Evolutionary conservation across 352 stramenopile genomes (phyloP), one percentile per base, ranked within the genome.

Genomic region (Thalassiosira exigua): DNA sequence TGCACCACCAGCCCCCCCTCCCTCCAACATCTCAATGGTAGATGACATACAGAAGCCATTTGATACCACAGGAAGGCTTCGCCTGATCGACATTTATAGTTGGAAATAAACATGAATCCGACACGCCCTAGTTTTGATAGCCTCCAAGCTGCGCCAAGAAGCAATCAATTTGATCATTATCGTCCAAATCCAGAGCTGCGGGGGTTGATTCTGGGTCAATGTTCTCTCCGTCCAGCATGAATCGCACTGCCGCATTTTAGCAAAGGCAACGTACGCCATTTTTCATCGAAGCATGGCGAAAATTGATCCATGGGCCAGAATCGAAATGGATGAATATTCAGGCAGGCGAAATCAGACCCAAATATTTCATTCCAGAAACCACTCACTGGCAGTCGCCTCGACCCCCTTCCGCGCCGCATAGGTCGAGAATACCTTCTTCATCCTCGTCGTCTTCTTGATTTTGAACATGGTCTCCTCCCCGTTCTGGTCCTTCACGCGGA

Each of bases 121-220:
- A n/a, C n/a, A n/a, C n/a, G n/a, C n/a, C n/a, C n/a, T n/a, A n/a
- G n/a, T n/a, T n/a, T n/a, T n/a, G n/a, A 44, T 14, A 56, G 56
- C 81, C 84, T 54, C 84, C 84, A 30, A 85, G 58, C 66, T 90
- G 84, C 60, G 86, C 77, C 62, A 98, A 89, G 76, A 97, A 94
- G 71, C 95, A 98, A 88, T 99, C 96, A 75, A 98, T 98, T 86
- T 98, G 95, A 88, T 98, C 96, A 87, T 98, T 95, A 81, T 98
- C 96, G 76, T 98, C 96, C 58, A 99, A 90, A 72, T 98, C 96
- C 42, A 99, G 81, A 66, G 95, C 96, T 83, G 97, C 97, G 12
- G 96, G 96, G 17, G 96, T 99, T 67, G 95, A 81, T 82, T 98
- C 94, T 14, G 85, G 85, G 61, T 93, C 94, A 76, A 99, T 97